Conservation (phyloP, 768 basidiomycete species). For the Wakefieldia striispora region DNA sequence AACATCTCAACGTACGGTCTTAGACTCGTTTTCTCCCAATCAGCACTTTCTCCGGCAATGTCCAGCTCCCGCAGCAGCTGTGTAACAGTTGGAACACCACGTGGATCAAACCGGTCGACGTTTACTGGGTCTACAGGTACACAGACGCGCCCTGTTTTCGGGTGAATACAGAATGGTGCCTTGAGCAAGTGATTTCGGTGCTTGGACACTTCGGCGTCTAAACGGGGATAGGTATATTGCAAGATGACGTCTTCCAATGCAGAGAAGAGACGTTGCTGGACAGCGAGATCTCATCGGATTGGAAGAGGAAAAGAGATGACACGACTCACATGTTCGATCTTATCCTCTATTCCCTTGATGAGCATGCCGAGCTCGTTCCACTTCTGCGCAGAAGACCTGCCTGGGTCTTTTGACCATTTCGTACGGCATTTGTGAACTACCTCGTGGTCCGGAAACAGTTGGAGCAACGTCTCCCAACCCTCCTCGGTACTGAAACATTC, state of each 20-base stretch:
- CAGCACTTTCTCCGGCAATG: slow-evolving; percentile 50
- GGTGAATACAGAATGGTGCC: slow-evolving; percentile 96
- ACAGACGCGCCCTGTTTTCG: slow-evolving; percentile 93
- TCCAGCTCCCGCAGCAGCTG: slow-evolving; percentile 84
- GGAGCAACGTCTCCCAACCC: slow-evolving; percentile 72
- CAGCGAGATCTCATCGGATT: not conserved
- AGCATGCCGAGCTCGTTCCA: slow-evolving; percentile 64
- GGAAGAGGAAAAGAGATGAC: not conserved
- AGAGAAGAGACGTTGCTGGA: slow-evolving; percentile 32
- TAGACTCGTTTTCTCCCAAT: slow-evolving; percentile 86
- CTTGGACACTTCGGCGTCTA: slow-evolving; percentile 97
- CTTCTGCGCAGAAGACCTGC: slow-evolving; percentile 61
- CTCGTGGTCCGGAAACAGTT: slow-evolving; percentile 66
- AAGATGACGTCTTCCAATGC: slow-evolving; percentile 86
- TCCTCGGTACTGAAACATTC: slow-evolving; percentile 71
- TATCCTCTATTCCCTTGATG: slow-evolving; percentile 17
- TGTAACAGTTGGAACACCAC: slow-evolving; percentile 79
- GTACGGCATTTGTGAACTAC: slow-evolving; percentile 47
- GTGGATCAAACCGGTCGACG: slow-evolving; percentile 83
- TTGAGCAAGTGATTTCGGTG: slow-evolving; percentile 97
- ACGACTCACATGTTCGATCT: slow-evolving; percentile 34
- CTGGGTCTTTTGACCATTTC: slow-evolving; percentile 57
- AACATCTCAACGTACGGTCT: slow-evolving; percentile 89
- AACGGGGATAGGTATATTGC: slow-evolving; percentile 92
- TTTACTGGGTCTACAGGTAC: slow-evolving; percentile 81